These are phyloP conservation scores for Friedmanniomyces endolithicus DNA, from an alignment of 495 filamentous ascomycete species.

Conservation along the genomic window DNA sequence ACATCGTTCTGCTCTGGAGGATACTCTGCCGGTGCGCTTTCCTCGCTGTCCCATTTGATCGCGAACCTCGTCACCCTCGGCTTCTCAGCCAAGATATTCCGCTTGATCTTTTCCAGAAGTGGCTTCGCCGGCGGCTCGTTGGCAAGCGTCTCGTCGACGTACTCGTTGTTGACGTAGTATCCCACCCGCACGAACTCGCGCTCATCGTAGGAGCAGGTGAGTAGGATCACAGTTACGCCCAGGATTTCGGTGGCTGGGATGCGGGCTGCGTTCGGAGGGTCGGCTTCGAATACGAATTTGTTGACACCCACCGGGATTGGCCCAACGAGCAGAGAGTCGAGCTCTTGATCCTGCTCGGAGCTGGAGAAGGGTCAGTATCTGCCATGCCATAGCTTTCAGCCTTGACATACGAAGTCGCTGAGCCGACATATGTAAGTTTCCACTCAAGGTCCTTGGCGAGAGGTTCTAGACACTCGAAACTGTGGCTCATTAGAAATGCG, in stretches of 20 bases:
- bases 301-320: constrained; percentile 94
- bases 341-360: constrained; percentile 93
- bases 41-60: constrained; percentile 99
- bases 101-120: constrained; percentile 75
- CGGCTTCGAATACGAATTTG: constrained; percentile 96
- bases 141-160: constrained; percentile 77
- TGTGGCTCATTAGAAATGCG: background rate
- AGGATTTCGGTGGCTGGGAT: constrained; percentile 92
- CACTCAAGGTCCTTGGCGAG: constrained; percentile 96
- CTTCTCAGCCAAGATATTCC: constrained; percentile 93
- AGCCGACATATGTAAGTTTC: constrained; percentile 98
- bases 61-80: constrained; percentile 92
- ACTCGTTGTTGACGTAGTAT: constrained; percentile 99
- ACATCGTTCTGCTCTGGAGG: constrained; percentile 96
- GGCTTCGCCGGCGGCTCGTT: constrained; percentile 84
- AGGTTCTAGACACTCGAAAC: constrained; percentile 87
- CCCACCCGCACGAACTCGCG: constrained; percentile 96
- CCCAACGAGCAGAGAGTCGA: constrained; percentile 90
- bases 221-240: constrained; percentile 90
- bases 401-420: constrained; percentile 72
- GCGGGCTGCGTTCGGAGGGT: constrained; percentile 72
- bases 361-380: constrained; percentile 33
- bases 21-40: constrained; percentile 87
- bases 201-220: constrained; percentile 91
- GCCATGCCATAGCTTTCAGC: background rate